A percentile compares a stretch with the other conserved stretches of the same genome.
Evolutionary conservation across 78 protist species (phyloP).

Genomic region (Pigoraptor vietnamica): DNA sequence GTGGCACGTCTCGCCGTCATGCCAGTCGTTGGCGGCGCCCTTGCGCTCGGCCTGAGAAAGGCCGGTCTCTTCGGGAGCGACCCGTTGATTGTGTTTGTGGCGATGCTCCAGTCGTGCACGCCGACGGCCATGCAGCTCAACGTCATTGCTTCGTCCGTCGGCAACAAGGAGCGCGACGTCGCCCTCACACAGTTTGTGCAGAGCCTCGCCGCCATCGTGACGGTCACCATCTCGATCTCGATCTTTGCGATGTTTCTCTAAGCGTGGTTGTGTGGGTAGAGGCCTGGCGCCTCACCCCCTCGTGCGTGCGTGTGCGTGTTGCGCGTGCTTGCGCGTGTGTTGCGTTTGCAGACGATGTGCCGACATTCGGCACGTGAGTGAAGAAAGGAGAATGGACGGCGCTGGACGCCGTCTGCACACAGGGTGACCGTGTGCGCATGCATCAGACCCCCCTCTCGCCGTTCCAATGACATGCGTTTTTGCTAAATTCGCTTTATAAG

Average conservation of each 20-base stretch:
- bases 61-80: not conserved
- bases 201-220: not conserved
- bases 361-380: too few species aligned
- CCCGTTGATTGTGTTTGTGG: not conserved
- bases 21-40: not conserved
- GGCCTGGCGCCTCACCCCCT: too few species aligned
- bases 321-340: too few species aligned
- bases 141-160: not conserved
- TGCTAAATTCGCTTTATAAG: too few species aligned
- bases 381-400: too few species aligned
- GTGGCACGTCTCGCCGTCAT: not conserved
- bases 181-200: not conserved
- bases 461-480: too few species aligned
- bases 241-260: not conserved
- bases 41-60: not conserved
- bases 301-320: too few species aligned
- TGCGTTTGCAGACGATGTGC: too few species aligned
- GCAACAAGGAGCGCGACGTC: not conserved
- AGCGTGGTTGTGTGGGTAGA: too few species aligned
- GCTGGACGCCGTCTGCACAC: too few species aligned
- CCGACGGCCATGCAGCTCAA: not conserved
- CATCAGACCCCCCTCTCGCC: too few species aligned
- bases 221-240: not conserved
- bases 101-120: not conserved
- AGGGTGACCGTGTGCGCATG: too few species aligned